A percentile compares a stretch with the other conserved stretches of the same genome.
Conservation (phyloP, 371 early-diverging fungal species). For the Mucor irregularis region DNA sequence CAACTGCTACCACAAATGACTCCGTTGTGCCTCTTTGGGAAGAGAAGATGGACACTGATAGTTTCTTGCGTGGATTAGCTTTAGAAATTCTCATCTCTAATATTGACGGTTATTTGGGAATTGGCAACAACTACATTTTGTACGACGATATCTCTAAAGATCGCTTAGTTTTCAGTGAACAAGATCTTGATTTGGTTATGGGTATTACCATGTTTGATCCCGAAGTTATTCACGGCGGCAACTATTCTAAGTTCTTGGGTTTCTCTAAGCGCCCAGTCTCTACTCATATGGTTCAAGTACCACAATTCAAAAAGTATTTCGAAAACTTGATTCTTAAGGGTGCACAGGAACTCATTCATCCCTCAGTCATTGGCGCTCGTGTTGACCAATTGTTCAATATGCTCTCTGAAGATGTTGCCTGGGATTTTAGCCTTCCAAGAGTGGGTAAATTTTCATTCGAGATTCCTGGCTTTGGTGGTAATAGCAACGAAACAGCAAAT, state of each 20-base stretch:
- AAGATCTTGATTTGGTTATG: constrained; percentile 35
- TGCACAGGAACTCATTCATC: constrained; percentile 5
- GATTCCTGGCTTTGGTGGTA: background rate
- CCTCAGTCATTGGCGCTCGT: background rate
- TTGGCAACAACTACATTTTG: constrained; percentile 32
- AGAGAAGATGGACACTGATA: constrained; percentile 8
- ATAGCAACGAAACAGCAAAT: background rate
- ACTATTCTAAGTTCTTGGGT: constrained; percentile 25
- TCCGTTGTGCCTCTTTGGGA: constrained; percentile 7
- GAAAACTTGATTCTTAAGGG: constrained; percentile 6
- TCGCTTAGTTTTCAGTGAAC: constrained; percentile 21
- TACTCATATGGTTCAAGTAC: constrained; percentile 12
- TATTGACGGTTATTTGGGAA: constrained; percentile 31
- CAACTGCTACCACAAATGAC: background rate
- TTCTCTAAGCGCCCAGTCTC: constrained; percentile 17
- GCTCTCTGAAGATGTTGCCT: constrained; percentile 24
- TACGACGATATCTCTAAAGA: constrained; percentile 22
- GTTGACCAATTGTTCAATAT: constrained; percentile 16
- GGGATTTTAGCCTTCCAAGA: constrained; percentile 24
- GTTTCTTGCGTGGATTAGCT: constrained; percentile 16
- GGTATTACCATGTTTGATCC: constrained; percentile 21
- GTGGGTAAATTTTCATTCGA: background rate
- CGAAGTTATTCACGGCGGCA: constrained; percentile 13
- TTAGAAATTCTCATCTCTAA: constrained; percentile 11
- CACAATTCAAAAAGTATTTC: constrained; percentile 14